A percentile compares a stretch with the other conserved stretches of the same genome.
These are phyloP conservation scores for Phaffia australis DNA, from an alignment of 768 basidiomycete species.

Conservation along the genomic window DNA sequence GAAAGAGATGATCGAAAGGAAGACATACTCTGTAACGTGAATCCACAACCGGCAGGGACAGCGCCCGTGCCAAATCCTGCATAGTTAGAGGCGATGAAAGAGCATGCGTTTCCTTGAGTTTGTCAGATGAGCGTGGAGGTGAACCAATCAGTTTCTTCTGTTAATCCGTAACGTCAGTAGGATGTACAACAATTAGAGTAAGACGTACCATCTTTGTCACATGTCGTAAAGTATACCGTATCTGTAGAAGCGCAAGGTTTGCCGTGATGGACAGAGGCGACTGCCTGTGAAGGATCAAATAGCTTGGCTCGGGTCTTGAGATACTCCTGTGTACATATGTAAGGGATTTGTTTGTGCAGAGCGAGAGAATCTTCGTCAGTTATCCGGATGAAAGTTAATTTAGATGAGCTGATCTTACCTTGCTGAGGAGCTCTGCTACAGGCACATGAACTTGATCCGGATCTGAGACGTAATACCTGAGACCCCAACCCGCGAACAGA, in stretches of 20 bases:
- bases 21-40: slow-evolving; percentile 61
- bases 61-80: slow-evolving; percentile 48
- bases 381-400: neutral
- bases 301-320: slow-evolving; percentile 65
- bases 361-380: neutral
- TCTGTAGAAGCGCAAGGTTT: slow-evolving; percentile 75
- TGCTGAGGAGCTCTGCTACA: slow-evolving; percentile 69
- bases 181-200: neutral
- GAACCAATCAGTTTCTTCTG: no score
- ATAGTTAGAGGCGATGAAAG: slow-evolving; percentile 56
- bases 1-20: neutral
- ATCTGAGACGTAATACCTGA: slow-evolving; percentile 77
- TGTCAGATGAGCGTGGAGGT: no score
- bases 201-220: slow-evolving; percentile 35
- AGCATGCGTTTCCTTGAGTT: slow-evolving; percentile 38
- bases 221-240: slow-evolving; percentile 86
- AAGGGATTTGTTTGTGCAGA: slow-evolving; percentile 3
- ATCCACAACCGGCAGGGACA: slow-evolving; percentile 85
- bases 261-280: slow-evolving; percentile 46
- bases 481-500: neutral
- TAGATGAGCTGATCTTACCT: slow-evolving; percentile 43
- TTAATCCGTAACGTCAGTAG: no score
- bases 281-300: slow-evolving; percentile 48
- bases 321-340: slow-evolving; percentile 54
- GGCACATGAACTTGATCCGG: slow-evolving; percentile 69